Evolutionary conservation across 768 basidiomycete genomes (phyloP).

Genomic region (Pleurotus giganteus): DNA sequence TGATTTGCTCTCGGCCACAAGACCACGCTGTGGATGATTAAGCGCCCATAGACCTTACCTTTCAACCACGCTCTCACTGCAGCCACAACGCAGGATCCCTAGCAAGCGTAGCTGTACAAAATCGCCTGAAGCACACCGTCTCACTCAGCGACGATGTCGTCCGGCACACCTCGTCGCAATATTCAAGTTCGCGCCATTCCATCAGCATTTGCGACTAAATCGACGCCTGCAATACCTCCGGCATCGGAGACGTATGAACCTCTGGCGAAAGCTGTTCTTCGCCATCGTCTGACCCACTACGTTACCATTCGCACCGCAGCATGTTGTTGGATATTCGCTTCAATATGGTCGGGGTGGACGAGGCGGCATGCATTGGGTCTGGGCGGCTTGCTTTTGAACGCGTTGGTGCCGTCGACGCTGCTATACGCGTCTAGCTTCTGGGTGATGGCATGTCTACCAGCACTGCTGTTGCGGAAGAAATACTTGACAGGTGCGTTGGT

Average conservation of each 20-base stretch:
- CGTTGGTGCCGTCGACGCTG: slow-evolving; percentile 45
- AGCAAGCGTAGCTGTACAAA: too few species aligned
- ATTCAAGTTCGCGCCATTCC: slow-evolving; percentile 49
- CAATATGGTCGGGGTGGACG: slow-evolving; percentile 43
- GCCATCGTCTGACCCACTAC: slow-evolving; percentile 53
- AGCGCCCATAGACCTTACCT: too few species aligned
- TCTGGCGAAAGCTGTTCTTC: slow-evolving; percentile 58
- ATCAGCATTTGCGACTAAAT: slow-evolving; percentile 42
- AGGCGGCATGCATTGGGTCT: slow-evolving; percentile 29
- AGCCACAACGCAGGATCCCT: too few species aligned
- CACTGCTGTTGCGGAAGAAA: slow-evolving; percentile 54
- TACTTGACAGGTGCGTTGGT: slow-evolving; percentile 54
- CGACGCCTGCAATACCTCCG: slow-evolving; percentile 55
- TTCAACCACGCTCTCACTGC: too few species aligned
- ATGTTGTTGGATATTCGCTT: slow-evolving; percentile 42
- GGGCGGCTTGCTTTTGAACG: slow-evolving; percentile 27
- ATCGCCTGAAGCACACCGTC: too few species aligned
- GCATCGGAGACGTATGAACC: slow-evolving; percentile 63
- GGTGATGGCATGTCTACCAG: slow-evolving; percentile 53
- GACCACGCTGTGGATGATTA: too few species aligned
- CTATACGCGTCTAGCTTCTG: slow-evolving; percentile 42
- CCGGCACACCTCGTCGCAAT: slow-evolving; percentile 7
- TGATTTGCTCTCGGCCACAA: too few species aligned
- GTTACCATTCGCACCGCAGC: slow-evolving; percentile 51
- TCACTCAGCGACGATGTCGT: not conserved